Base-by-base conservation (phyloP, 2,329 filamentous ascomycete species). In the Fusarium secorum region DNA sequence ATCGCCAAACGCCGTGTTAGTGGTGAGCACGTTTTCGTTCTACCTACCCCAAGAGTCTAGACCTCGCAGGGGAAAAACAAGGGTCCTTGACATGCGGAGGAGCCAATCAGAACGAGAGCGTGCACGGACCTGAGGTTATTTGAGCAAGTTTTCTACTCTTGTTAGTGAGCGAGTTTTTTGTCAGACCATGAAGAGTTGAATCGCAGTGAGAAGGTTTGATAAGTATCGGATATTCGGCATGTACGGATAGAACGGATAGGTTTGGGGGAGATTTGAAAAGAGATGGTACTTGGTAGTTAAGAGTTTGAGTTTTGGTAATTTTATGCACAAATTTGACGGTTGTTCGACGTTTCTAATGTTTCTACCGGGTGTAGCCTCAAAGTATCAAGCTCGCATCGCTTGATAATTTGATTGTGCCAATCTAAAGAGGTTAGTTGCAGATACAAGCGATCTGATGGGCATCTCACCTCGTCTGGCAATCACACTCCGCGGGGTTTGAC, bases 111-210 rank as follows among this genome's bases (percentile, higher is more conserved):
- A 56, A 13, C 3, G 4, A 1, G 32, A 45, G 38, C 53, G 52
- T 70, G 68, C 69, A 66, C 67, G 63, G 60, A 70, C 70, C 44
- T 81, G 79, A 79, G 79, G 74, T 68, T 77, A 66, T 81, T 81
- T 81, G 79, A 81, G 79, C 79, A 81, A 81, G 79, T 81, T 81
- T 81, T 79, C 64, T 66, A 62, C 18, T 44, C 26, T 8, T 57
- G 45, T 68, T 71, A 64, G 62, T 68, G 60, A 60, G 63, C 57
- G 57, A 63, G 58, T 68, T 68, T 65, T 45, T 49, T 39, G 48
- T 52, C 32, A 52, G 48, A n/a, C 48, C 32, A 51, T 35, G 6
- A n/a, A 15, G 5, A 4, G 24, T n/a, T 32, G 48, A 51, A 5
- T 28, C 55, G 55, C 15, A 28, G 18, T 42, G 32, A 36, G 32